Evolutionary conservation across 129 eudicot genomes (phyloP).

Genomic region (Pittosporum tobira): DNA sequence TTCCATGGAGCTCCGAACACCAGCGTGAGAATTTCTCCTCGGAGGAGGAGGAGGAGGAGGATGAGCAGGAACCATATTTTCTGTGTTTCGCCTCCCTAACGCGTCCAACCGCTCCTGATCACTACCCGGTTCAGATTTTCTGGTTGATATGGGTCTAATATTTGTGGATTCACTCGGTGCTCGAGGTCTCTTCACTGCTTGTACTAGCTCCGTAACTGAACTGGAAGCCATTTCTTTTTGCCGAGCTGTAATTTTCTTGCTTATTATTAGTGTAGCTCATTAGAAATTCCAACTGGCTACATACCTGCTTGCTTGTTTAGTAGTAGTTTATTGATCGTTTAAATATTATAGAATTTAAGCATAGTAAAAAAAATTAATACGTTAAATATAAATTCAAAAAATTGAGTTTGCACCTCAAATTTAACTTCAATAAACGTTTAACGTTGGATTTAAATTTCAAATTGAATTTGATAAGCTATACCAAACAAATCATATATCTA

Average conservation of each 20-base stretch:
- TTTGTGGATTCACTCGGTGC: conserved; percentile 79
- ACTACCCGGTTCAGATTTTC: conserved; percentile 26
- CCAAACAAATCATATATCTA: too few species aligned
- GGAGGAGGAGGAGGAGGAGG: conserved; percentile 34
- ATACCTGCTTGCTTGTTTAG: too few species aligned
- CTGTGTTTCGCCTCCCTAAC: conserved; percentile 39
- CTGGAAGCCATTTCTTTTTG: conserved; percentile 81
- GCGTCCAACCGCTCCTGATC: conserved; percentile 16
- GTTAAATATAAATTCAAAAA: too few species aligned
- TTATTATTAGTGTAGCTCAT: background rate
- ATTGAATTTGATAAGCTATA: too few species aligned
- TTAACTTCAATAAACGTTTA: too few species aligned
- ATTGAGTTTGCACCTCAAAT: too few species aligned
- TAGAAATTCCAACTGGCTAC: background rate
- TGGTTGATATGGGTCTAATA: conserved; percentile 35
- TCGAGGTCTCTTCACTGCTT: conserved; percentile 79
- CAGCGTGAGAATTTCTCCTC: conserved; percentile 65
- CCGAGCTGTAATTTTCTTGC: conserved; percentile 42
- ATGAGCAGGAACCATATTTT: too few species aligned
- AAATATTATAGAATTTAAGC: too few species aligned
- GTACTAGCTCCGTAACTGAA: conserved; percentile 74
- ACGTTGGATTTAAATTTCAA: too few species aligned
- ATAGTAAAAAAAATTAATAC: too few species aligned
- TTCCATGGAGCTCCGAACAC: conserved; percentile 59
- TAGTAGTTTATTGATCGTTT: too few species aligned